A percentile compares a stretch with the other conserved stretches of the same genome.
These are phyloP conservation scores for Teunomyces aglyptinius DNA, from an alignment of 805 yeast genomes.

Conservation along the genomic window DNA sequence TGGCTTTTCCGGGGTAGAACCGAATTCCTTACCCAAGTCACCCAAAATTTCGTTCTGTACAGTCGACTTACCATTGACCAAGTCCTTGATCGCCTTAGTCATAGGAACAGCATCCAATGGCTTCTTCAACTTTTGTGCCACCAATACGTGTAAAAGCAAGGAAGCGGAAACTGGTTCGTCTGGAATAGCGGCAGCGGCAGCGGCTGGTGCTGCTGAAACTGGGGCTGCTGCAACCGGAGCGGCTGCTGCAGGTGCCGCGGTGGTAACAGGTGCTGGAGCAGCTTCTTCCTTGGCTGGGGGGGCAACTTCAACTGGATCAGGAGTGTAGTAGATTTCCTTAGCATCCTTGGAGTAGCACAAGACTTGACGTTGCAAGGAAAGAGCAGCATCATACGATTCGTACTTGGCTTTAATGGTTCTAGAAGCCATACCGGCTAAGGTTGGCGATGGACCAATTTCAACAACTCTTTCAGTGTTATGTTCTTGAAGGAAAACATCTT, in stretches of 20 bases:
- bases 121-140: conserved; percentile 95
- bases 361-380: conserved; percentile 90
- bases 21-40: conserved; percentile 97
- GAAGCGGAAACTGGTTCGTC: conserved; percentile 90
- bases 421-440: conserved; percentile 97
- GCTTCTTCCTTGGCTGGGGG: conserved; percentile 22
- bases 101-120: conserved; percentile 80
- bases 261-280: conserved; percentile 48
- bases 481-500: conserved; percentile 92
- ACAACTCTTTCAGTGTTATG: conserved; percentile 96
- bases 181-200: conserved; percentile 78
- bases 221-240: conserved; percentile 56
- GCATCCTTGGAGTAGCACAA: conserved; percentile 94
- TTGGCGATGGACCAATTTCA: conserved; percentile 98
- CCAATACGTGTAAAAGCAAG: conserved; percentile 79
- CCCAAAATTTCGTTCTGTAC: conserved; percentile 98
- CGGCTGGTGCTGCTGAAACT: conserved; percentile 69
- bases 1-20: conserved; percentile 97
- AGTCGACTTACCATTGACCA: conserved; percentile 98
- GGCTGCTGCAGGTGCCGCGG: conserved; percentile 52
- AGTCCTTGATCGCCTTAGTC: conserved; percentile 91
- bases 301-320: conserved; percentile 63
- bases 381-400: conserved; percentile 97
- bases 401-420: conserved; percentile 94
- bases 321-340: conserved; percentile 93